phyloP scores from a whole-genome alignment of 371 early-diverging fungal genomes.

The Smittium culicis region DNA sequence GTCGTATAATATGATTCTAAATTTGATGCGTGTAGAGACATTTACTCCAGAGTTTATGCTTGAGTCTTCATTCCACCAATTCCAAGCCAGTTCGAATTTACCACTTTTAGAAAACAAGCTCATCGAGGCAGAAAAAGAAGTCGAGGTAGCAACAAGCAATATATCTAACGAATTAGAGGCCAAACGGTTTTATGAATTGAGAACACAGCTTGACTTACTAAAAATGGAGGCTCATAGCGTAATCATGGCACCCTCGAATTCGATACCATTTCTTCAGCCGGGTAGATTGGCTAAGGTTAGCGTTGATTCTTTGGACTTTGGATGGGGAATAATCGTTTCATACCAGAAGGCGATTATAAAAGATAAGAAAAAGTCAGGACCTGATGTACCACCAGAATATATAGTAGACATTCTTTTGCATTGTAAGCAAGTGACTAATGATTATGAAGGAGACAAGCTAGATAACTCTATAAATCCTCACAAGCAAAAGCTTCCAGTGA shows the following conservation, averaged over 20 bases:
- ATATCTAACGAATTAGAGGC: conserved; percentile 59
- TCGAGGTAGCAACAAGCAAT: conserved; percentile 36
- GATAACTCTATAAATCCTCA: conserved; percentile 13
- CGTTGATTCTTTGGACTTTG: conserved; percentile 50
- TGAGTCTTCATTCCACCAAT: conserved; percentile 91
- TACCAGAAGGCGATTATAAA: conserved; percentile 35
- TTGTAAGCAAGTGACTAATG: conserved; percentile 28
- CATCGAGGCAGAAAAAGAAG: conserved; percentile 25
- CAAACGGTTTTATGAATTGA: conserved; percentile 58
- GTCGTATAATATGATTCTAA: conserved; percentile 99
- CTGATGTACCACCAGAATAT: conserved; percentile 36
- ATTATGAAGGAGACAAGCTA: conserved; percentile 23
- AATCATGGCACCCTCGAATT: conserved; percentile 62
- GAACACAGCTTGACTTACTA: conserved; percentile 51
- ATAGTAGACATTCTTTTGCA: conserved; percentile 67
- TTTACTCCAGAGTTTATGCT: conserved; percentile 91
- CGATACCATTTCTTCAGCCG: conserved; percentile 70
- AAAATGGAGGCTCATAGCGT: conserved; percentile 57
- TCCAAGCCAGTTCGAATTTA: conserved; percentile 75
- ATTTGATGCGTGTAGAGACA: conserved; percentile 94
- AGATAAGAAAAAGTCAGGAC: conserved; percentile 18
- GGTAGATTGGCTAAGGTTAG: conserved; percentile 41
- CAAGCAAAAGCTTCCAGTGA: conserved; percentile 16
- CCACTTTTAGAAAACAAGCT: conserved; percentile 58
- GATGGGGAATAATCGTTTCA: conserved; percentile 79